These are phyloP conservation scores for Dictyostelium firmibasis DNA, from an alignment of 78 protist species.

Conservation along the genomic window DNA sequence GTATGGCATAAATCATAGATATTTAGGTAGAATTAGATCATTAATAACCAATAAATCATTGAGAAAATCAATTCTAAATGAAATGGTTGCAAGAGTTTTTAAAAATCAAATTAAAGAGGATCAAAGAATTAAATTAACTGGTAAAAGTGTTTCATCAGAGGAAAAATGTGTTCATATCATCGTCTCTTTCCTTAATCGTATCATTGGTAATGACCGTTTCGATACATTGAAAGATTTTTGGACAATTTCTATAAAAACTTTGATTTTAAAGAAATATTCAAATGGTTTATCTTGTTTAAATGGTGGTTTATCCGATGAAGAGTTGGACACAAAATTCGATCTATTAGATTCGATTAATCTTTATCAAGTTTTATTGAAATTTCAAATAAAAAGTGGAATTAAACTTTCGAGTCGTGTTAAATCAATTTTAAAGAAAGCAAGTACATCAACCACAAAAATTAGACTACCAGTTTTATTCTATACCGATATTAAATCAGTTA, in stretches of 20 bases:
- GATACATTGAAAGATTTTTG: constrained; percentile 11
- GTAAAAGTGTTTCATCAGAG: constrained; percentile 11
- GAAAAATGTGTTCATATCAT: not conserved
- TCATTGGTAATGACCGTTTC: not conserved
- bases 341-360: not conserved
- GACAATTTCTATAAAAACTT: not conserved
- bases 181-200: constrained; percentile 17
- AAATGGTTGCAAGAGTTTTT: constrained; percentile 50
- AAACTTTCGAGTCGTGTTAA: constrained; percentile 4
- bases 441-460: not conserved
- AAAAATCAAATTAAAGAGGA: constrained; percentile 32
- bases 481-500: constrained; percentile 28
- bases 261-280: constrained; percentile 14
- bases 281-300: not conserved
- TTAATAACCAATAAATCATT: not conserved
- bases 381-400: constrained; percentile 35
- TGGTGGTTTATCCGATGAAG: constrained; percentile 10
- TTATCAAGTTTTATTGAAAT: not conserved
- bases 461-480: not conserved
- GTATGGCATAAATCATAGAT: constrained; percentile 50
- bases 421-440: not conserved
- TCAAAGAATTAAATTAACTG: not conserved
- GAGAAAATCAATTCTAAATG: constrained; percentile 12
- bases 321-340: constrained; percentile 11
- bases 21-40: constrained; percentile 27